Evolutionary conservation across 768 basidiomycete species (phyloP).

Genomic region (Boletus sensibilis): DNA sequence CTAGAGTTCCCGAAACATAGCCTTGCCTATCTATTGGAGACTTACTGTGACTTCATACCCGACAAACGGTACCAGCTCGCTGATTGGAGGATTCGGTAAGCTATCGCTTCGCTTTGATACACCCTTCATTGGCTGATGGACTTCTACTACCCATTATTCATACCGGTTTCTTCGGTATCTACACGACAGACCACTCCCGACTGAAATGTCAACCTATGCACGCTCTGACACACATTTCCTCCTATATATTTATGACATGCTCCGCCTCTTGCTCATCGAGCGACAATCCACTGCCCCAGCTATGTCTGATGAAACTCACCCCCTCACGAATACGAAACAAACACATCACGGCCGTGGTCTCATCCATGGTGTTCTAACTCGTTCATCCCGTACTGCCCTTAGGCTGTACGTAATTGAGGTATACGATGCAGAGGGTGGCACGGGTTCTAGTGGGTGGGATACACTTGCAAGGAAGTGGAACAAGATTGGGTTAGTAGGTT

Average conservation of each 20-base stretch:
- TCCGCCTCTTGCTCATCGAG: conserved; percentile 85
- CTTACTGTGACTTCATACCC: conserved; percentile 85
- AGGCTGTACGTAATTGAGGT: conserved; percentile 64
- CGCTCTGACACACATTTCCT: conserved; percentile 97
- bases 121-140: background rate
- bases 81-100: conserved; percentile 92
- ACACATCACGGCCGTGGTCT: conserved; percentile 37
- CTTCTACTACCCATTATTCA: background rate
- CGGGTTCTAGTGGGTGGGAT: conserved; percentile 74
- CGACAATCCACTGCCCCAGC: conserved; percentile 40
- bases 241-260: conserved; percentile 86
- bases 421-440: conserved; percentile 66
- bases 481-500: conserved; percentile 46
- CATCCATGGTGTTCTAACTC: conserved; percentile 61
- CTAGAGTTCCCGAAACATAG: conserved; percentile 82
- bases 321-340: background rate
- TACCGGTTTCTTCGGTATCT: background rate
- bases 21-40: conserved; percentile 78
- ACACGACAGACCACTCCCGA: conserved; percentile 62
- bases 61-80: conserved; percentile 97
- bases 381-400: conserved; percentile 76
- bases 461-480: conserved; percentile 82
- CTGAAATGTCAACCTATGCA: conserved; percentile 90
- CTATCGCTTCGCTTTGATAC: background rate
- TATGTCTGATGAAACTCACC: conserved; percentile 15